Conservation (phyloP, 2,329 filamentous ascomycete species). For the Pyrenochaeta sp. region DNA sequence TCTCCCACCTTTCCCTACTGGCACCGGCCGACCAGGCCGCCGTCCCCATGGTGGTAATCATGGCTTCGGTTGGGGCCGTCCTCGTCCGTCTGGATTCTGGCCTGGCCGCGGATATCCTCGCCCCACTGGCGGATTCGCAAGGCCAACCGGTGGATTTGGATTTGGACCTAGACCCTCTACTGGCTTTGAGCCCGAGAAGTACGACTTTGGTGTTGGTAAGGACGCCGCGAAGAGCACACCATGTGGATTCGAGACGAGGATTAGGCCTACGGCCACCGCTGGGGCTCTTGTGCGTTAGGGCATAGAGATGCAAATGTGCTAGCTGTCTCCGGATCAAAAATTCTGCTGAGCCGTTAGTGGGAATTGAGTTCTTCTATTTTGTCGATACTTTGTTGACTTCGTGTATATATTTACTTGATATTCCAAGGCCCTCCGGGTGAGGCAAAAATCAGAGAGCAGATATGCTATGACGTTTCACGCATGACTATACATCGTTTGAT, state of each 20-base stretch:
- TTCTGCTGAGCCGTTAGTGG: background rate
- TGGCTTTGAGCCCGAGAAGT: slow-evolving; percentile 13
- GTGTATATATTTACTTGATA: background rate
- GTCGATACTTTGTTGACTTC: background rate
- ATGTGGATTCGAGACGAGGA: slow-evolving; percentile 32
- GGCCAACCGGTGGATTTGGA: background rate
- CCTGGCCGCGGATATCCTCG: slow-evolving; percentile 8
- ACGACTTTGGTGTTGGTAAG: slow-evolving; percentile 12
- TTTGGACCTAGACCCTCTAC: slow-evolving; percentile 11
- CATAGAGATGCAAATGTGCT: background rate
- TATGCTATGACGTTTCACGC: background rate
- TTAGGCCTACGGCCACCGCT: slow-evolving; percentile 29
- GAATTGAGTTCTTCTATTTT: background rate
- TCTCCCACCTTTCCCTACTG: slow-evolving; percentile 6
- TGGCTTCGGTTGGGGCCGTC: slow-evolving; percentile 25
- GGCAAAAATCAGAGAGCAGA: background rate
- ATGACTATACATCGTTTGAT: background rate
- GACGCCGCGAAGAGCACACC: slow-evolving; percentile 22
- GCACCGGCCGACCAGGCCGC: slow-evolving; percentile 11
- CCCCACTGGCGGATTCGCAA: slow-evolving; percentile 8
- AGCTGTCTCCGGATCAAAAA: background rate
- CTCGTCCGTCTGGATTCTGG: slow-evolving; percentile 26
- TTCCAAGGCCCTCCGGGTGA: background rate
- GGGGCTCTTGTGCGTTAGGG: slow-evolving; percentile 8
- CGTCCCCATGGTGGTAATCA: slow-evolving; percentile 10